These are phyloP conservation scores for Cudoniella acicularis DNA, from an alignment of 495 filamentous ascomycete genomes.

Conservation along the genomic window DNA sequence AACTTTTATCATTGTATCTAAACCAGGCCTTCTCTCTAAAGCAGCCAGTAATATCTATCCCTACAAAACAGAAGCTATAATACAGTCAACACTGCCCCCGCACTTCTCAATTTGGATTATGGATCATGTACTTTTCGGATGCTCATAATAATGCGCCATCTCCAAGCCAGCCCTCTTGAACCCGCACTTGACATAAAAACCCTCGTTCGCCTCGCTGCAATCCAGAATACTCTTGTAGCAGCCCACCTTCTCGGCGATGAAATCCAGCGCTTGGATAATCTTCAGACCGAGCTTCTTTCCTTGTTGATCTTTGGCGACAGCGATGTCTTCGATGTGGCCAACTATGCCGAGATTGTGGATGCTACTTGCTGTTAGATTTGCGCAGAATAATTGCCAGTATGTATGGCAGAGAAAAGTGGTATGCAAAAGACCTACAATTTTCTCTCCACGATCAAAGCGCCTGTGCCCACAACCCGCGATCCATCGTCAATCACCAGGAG, in stretches of 20 bases:
- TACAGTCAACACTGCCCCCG: constrained; percentile 21
- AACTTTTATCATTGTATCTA: too few species aligned
- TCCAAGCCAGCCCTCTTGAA: constrained; percentile 90
- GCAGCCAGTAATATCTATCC: neutral
- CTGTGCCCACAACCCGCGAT: constrained; percentile 76
- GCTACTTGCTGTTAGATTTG: too few species aligned
- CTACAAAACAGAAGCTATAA: constrained; percentile 10
- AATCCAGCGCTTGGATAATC: constrained; percentile 92
- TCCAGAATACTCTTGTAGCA: constrained; percentile 82
- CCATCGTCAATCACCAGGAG: constrained; percentile 76
- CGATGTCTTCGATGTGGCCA: constrained; percentile 99
- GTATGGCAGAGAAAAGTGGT: neutral
- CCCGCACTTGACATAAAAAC: constrained; percentile 98
- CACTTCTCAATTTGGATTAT: neutral
- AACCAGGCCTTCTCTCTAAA: neutral
- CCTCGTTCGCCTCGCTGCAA: constrained; percentile 75
- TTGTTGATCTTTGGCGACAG: constrained; percentile 88
- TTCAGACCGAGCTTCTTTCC: constrained; percentile 92
- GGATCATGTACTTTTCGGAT: constrained; percentile 16
- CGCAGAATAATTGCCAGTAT: too few species aligned
- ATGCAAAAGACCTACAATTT: constrained; percentile 59
- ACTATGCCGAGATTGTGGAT: constrained; percentile 72
- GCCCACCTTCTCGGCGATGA: constrained; percentile 75
- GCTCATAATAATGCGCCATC: constrained; percentile 93
- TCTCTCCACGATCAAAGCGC: constrained; percentile 78